These are phyloP conservation scores for Entoloma clypeatum DNA, from an alignment of 1,284 basidiomycete species.

Conservation along the genomic window DNA sequence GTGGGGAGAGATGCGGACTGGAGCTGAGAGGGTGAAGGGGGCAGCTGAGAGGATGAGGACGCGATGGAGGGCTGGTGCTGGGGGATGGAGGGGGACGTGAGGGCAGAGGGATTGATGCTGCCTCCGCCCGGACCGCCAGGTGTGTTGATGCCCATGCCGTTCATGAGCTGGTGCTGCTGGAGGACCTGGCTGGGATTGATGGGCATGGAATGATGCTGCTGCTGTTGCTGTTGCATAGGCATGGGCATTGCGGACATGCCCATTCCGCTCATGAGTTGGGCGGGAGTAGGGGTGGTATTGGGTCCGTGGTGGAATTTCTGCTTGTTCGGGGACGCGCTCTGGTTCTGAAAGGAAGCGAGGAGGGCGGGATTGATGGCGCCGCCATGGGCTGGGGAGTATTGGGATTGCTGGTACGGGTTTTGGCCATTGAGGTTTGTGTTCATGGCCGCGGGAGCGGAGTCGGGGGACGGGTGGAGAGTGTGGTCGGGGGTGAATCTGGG, in stretches of 20 bases:
- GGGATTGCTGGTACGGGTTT: constrained; percentile 7
- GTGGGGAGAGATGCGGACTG: neutral
- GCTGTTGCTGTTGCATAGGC: constrained; percentile 4
- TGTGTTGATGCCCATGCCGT: constrained; percentile 8
- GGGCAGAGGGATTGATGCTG: constrained; percentile 13
- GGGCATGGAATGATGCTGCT: neutral
- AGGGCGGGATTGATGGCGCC: constrained; percentile 16
- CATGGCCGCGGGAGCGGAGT: constrained; percentile 2
- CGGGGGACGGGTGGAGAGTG: neutral
- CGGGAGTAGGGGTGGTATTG: constrained; percentile 10
- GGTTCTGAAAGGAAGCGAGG: constrained; percentile 14
- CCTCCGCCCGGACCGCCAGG: constrained; percentile 1
- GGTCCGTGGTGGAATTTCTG: constrained; percentile 4
- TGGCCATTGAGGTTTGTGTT: constrained; percentile 10
- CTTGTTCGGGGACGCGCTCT: constrained; percentile 6
- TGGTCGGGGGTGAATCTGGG: neutral
- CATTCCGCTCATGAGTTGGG: constrained; percentile 17
- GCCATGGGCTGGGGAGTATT: neutral
- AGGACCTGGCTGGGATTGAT: constrained; percentile 16
- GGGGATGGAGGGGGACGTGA: constrained; percentile 4
- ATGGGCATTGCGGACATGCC: constrained; percentile 2
- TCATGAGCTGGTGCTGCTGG: constrained; percentile 14
- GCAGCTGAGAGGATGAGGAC: neutral
- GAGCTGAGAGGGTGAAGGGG: neutral
- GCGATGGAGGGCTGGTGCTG: neutral